Base-by-base conservation (phyloP, 352 stramenopile genomes). In the Elongisporangium senticosum region DNA sequence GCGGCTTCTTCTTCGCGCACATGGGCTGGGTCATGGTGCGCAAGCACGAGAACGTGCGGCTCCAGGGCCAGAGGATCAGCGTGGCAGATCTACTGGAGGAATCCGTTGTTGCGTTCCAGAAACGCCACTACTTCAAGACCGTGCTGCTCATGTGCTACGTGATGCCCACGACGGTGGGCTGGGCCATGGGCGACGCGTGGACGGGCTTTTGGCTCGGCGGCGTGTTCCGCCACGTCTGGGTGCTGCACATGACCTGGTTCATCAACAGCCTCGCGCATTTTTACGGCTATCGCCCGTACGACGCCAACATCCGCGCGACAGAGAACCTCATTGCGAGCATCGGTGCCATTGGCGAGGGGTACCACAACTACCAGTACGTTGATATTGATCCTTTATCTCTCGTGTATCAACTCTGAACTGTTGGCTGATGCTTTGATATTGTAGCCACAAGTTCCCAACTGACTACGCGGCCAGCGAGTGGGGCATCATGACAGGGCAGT, bases 1-100 rank as follows among this genome's bases (percentile, higher is more conserved):
- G 96, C 21, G 97, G 97, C 24, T 98, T 99, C 75, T 99, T 99
- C 81, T 99, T 98, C 70, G 93, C 97, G 13, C 97, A 99, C 82
- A 98, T 99, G 84, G 97, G 97, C 59, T 99, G 97, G 97, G 79
- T 99, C 43, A 97, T 98, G 72, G 84, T 99, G 21, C 98, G 98
- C 77, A 99, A 99, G 77, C 90, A 99, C 81, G 79, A 87, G 8
- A 93, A 96, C 65, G 89, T 88, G 53, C 65, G 97, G 24, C 68
- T 93, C 43, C 81, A 86, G 37, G 77, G 77, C 59, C 79, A 77
- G 48, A 93, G 97, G 66, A 77, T 98, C 58, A 92, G 96, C 64
- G 97, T 96, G 59, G 79, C 72, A 22, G 96, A 99, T 61, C 66
- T 99, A 17, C 63, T 92, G 20, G 79, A 77, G 21, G 94, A 98